phyloP scores from a whole-genome alignment of 108 stramenopile genomes.

The Nitzschia palea region DNA sequence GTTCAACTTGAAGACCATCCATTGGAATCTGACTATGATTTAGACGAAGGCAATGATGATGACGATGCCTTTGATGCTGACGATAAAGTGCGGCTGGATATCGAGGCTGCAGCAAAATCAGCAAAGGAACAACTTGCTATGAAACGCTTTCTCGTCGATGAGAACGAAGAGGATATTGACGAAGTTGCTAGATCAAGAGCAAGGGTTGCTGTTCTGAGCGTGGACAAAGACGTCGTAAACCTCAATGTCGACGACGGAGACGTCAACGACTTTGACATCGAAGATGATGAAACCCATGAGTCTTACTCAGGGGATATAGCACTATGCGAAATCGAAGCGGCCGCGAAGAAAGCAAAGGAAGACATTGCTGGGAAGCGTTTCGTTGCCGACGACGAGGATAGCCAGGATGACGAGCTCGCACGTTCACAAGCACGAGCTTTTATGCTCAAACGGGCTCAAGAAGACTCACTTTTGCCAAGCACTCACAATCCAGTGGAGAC shows the following conservation, averaged over 20 bases:
- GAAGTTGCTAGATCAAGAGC: neutral
- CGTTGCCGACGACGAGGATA: neutral
- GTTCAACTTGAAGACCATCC: neutral
- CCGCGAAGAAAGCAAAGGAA: neutral
- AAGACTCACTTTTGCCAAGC: too few species aligned
- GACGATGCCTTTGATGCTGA: neutral
- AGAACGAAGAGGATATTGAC: conserved; percentile 10
- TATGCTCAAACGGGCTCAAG: neutral
- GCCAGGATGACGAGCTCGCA: neutral
- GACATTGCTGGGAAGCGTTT: neutral
- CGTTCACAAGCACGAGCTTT: neutral
- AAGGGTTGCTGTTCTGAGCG: neutral
- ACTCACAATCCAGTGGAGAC: neutral
- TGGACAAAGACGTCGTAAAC: neutral
- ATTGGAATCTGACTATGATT: neutral
- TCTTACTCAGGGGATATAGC: neutral
- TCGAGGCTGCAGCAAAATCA: neutral
- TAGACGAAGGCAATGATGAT: neutral
- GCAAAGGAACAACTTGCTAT: neutral
- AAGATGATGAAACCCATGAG: neutral
- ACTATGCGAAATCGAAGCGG: neutral
- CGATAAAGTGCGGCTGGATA: neutral
- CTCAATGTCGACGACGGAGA: neutral
- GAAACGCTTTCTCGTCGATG: neutral
- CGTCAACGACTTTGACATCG: neutral